phyloP scores from a whole-genome alignment of 2,329 filamentous ascomycete species.

The Aspergillus pseudoterreus region DNA sequence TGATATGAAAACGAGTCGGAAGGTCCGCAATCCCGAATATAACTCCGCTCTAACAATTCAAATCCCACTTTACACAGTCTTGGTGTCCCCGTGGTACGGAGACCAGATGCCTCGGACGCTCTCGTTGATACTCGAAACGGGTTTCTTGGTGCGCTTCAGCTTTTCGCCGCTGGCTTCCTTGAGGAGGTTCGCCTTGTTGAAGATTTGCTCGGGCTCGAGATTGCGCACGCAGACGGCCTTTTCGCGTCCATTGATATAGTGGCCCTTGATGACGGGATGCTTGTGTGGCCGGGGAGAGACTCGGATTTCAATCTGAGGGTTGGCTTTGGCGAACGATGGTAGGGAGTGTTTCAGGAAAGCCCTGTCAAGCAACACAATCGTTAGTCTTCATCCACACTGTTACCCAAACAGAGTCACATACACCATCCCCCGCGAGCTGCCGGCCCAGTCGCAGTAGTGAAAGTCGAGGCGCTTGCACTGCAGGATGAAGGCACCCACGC shows the following conservation, averaged over 20 bases:
- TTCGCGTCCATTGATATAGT: conserved; percentile 86
- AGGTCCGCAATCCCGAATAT: conserved; percentile 12
- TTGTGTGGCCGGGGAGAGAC: conserved; percentile 85
- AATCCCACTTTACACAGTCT: conserved; percentile 41
- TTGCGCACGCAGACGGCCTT: conserved; percentile 89
- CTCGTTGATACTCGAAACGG: conserved; percentile 60
- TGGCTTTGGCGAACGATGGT: conserved; percentile 69
- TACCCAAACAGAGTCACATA: conserved; percentile 42
- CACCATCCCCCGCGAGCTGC: conserved; percentile 94
- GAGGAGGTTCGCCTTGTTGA: conserved; percentile 64
- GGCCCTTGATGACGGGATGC: conserved; percentile 82
- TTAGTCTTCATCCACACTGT: background rate
- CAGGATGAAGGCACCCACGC: conserved; percentile 91
- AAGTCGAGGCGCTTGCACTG: conserved; percentile 96
- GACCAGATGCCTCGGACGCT: conserved; percentile 64
- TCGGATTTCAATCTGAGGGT: conserved; percentile 87
- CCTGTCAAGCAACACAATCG: conserved; percentile 43
- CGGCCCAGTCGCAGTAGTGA: conserved; percentile 95
- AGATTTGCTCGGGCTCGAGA: conserved; percentile 72
- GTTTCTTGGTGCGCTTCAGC: conserved; percentile 53
- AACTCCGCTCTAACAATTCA: conserved; percentile 15
- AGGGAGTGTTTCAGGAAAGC: conserved; percentile 77
- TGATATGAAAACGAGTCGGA: conserved; percentile 16
- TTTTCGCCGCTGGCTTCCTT: conserved; percentile 48
- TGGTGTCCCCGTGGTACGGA: conserved; percentile 57